A percentile compares a stretch with the other conserved stretches of the same genome.
Conservation (phyloP, 768 basidiomycete species). For the Amanita pseudoporphyria region DNA sequence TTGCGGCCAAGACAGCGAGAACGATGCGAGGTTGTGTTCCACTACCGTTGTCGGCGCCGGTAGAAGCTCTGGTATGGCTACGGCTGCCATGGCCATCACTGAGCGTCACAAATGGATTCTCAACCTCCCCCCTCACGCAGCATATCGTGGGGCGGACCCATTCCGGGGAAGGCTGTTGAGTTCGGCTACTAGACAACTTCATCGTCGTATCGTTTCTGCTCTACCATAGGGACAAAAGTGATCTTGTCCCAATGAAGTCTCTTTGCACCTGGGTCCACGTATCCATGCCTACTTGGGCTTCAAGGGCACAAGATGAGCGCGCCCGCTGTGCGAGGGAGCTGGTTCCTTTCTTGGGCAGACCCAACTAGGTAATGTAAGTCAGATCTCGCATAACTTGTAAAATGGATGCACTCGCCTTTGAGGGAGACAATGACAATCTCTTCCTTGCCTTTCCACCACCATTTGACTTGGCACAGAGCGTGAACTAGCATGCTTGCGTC, state of each 20-base stretch:
- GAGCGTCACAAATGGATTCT: conserved; percentile 22
- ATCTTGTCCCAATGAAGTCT: conserved; percentile 72
- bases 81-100: no score
- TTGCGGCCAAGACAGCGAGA: conserved; percentile 42
- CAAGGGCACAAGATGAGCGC: conserved; percentile 79
- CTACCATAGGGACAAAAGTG: no score
- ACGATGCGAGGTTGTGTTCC: conserved; percentile 48
- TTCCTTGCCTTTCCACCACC: conserved; percentile 68
- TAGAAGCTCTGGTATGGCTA: no score
- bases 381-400: conserved; percentile 73
- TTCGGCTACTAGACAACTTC: no score
- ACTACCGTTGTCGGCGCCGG: no score
- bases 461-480: conserved; percentile 68
- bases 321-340: no score
- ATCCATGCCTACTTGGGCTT: conserved; percentile 79
- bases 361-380: conserved; percentile 85
- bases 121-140: conserved; percentile 73
- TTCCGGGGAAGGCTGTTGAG: no score
- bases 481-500: conserved; percentile 80
- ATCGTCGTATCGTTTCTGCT: no score
- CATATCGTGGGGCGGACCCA: no score
- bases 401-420: conserved; percentile 51
- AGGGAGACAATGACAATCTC: conserved; percentile 80
- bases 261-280: conserved; percentile 73
- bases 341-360: conserved; percentile 86